Percentiles rank a stretch among this genome's conserved stretches.
Conservation (phyloP, 441 rosid genomes). For the Omphalea diandra region DNA sequence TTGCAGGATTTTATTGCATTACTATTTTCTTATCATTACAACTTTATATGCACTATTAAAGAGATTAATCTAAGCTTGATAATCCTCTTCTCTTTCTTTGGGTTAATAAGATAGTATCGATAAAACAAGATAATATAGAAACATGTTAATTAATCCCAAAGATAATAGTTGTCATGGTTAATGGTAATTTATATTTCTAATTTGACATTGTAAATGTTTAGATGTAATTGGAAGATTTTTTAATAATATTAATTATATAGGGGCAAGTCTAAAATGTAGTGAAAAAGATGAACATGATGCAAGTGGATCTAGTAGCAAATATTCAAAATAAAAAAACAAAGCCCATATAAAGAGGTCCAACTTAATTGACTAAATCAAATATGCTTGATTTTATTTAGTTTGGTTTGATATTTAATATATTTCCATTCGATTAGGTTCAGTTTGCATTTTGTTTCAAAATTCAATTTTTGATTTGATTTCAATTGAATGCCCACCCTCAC, state of each 20-base stretch:
- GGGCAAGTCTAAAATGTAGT: constrained; percentile 31
- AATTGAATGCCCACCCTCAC: too few species aligned
- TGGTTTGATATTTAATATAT: too few species aligned
- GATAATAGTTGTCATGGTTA: not conserved
- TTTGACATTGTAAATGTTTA: not conserved
- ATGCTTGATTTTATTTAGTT: too few species aligned
- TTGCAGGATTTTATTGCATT: not conserved
- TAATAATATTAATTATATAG: constrained; percentile 33
- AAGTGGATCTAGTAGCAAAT: constrained; percentile 57
- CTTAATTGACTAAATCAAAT: too few species aligned
- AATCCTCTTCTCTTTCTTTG: not conserved
- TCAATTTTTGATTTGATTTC: too few species aligned
- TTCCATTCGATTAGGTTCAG: too few species aligned
- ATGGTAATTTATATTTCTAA: not conserved
- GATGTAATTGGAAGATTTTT: constrained; percentile 6
- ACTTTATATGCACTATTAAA: not conserved
- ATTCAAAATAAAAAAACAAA: too few species aligned
- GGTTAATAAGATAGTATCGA: not conserved
- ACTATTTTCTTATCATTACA: not conserved
- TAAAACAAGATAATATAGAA: not conserved
- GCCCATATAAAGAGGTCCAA: too few species aligned
- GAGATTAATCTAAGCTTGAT: not conserved
- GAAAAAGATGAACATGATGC: constrained; percentile 41
- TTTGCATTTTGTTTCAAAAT: too few species aligned
- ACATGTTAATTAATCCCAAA: not conserved